These are phyloP conservation scores for Xanthoparmelia taractica DNA, from an alignment of 495 filamentous ascomycete genomes.

Conservation along the genomic window DNA sequence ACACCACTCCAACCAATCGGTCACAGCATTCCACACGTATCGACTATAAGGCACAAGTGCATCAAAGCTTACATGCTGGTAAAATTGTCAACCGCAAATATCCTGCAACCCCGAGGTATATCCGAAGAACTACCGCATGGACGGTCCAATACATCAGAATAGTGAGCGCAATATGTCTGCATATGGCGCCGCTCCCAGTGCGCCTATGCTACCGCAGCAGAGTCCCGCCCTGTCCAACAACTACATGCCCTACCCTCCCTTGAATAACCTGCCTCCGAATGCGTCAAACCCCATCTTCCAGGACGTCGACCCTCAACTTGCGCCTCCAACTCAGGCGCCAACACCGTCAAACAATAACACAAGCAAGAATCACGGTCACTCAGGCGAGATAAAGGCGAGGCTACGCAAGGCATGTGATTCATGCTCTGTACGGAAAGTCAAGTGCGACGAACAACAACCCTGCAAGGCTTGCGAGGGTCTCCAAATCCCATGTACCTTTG, in stretches of 20 bases:
- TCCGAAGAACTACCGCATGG: background rate
- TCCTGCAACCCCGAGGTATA: conserved; percentile 1
- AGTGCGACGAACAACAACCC: conserved; percentile 78
- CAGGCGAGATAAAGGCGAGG: conserved; percentile 29
- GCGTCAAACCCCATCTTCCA: background rate
- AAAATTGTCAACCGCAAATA: background rate
- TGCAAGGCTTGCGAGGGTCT: conserved; percentile 73
- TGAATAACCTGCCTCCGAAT: background rate
- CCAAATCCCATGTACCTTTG: conserved; percentile 77
- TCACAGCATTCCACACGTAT: background rate
- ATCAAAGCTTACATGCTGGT: background rate
- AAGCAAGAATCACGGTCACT: conserved; percentile 4
- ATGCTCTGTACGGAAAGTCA: conserved; percentile 79
- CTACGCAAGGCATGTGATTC: conserved; percentile 77
- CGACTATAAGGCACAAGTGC: background rate
- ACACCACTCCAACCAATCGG: background rate
- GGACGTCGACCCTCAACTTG: conserved; percentile 17
- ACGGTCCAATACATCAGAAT: conserved; percentile 2
- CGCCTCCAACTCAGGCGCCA: conserved; percentile 5
- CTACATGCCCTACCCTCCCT: conserved; percentile 10
- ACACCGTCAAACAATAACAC: conserved; percentile 6
- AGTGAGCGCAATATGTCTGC: conserved; percentile 15
- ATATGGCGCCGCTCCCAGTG: conserved; percentile 9
- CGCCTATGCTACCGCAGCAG: conserved; percentile 13
- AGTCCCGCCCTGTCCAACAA: background rate